Base-by-base conservation (phyloP, 1,284 basidiomycete genomes). In the Ceratobasidium papillatum region DNA sequence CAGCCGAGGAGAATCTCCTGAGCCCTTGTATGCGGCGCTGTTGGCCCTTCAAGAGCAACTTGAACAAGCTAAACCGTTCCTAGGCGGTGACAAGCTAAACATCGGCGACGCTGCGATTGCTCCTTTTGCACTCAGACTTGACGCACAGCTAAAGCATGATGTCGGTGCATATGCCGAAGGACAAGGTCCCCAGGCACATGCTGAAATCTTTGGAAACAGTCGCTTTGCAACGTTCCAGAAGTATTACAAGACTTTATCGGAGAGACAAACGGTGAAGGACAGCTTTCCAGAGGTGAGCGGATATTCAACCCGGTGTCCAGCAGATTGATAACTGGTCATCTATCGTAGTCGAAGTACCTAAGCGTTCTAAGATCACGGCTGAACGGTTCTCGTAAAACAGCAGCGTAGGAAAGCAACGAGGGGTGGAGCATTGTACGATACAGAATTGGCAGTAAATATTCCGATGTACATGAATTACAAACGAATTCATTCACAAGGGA, bases 71-170 rank as follows among this genome's bases (percentile, higher is more conserved):
- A 80, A 82, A 78, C 78, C 76, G 1, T 87, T 81, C 61, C 85
- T 84, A 5, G 76, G 87, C 3, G 84, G 86, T 4, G 81, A 85
- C 32, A 80, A 85, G 43, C 87, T 84, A 77, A 87, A 85, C 38
- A 86, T 85, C 74, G 89, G 88, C 2, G 89, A 90, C 75, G 84
- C 84, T 12, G 85, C 87, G 0, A 78, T 88, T 19, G 81, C 82
- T 8, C 87, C 87, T 1, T 86, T 87, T 81, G 78, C 88, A 36
- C 84, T 81, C 5, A 81, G 87, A 12, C 76, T 85, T 45, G 82
- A 86, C 34, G 75, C 86, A 1, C 68, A 79, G 22, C 75, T 86
- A 38, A 82, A 82, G 77, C 82, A 86, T 65, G 87, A 88, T 59
- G 75, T 87, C 36, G 87, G 87, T 1, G 81, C 79, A 41, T 82